Base-by-base conservation (phyloP, 2,329 filamentous ascomycete genomes). In the Arthrobotrys sinensis region DNA sequence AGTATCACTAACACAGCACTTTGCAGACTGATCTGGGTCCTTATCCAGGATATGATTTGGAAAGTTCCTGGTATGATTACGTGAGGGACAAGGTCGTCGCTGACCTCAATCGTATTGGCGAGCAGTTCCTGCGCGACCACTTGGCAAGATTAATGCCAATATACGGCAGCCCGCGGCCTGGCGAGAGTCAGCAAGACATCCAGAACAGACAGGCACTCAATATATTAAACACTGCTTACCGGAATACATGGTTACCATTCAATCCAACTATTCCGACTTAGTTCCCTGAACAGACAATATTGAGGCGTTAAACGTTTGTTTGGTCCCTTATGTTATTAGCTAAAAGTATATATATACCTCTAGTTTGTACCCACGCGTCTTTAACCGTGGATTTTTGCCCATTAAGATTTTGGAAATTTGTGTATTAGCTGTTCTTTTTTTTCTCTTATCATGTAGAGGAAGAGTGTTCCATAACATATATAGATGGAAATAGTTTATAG, bases 111-210 rank as follows among this genome's bases (percentile, higher is more conserved):
- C 55, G 55, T 46, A 28, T 53, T 55, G 68, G 68, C 34, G 16
- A 71, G 46, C 43, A 71, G 19, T 71, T 64, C 57, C 21, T 71
- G 34, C 68, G 68, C 19, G 68, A 71, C 68, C 6, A 71, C 55
- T 71, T 71, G 46, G 45, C 55, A 50, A 64, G 14, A 53, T 63
- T 71, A 34, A 71, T 55, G 57, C 45, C 11, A 48, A 7, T 19
- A 12, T 55, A 71, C 28, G 68, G 68, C 38, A 48, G 14, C 57
- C 32, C 28, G 8, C 32, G 57, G 55, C 57, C 43, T 14, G 55
- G 55, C 5, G 68, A 71, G 57, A 71, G 10, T 46, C 53, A 64
- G 40, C 11, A 36, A 21, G 55, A 71, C 11, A 38, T 38, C 46
- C 14, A 64, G 5, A 55, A 40, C 68, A 64, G 68, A 64, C 19